Conservation (phyloP, 768 basidiomycete species). For the Boletus vinaceobasis region DNA sequence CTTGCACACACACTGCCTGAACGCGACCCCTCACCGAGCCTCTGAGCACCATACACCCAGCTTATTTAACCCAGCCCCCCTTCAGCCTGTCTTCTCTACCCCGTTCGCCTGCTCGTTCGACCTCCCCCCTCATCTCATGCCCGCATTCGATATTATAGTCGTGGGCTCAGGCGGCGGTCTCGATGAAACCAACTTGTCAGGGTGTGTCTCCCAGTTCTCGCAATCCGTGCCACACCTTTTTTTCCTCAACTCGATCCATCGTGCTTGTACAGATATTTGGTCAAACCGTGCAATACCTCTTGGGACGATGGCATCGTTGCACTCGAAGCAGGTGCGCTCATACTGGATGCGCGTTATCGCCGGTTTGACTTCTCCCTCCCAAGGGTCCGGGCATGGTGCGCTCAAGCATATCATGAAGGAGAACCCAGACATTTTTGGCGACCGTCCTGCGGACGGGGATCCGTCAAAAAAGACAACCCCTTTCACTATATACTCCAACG, state of each 20-base stretch:
- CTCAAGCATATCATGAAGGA: conserved; percentile 55
- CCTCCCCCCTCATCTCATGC: conserved; percentile 29
- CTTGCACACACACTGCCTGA: conserved; percentile 9
- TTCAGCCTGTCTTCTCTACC: too few species aligned
- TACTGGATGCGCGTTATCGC: not conserved
- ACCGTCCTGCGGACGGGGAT: conserved; percentile 9
- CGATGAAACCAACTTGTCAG: conserved; percentile 83
- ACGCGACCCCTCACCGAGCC: not conserved
- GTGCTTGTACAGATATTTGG: conserved; percentile 61
- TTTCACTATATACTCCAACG: conserved; percentile 28
- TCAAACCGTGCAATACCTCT: conserved; percentile 61
- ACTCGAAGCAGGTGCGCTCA: conserved; percentile 76
- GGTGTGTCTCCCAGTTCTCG: conserved; percentile 45
- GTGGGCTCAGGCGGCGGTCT: conserved; percentile 89
- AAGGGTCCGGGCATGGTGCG: conserved; percentile 86
- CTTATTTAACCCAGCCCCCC: not conserved
- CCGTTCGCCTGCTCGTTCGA: not conserved
- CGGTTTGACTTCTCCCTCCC: not conserved
- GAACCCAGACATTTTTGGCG: conserved; percentile 54
- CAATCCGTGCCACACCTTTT: not conserved
- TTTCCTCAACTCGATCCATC: conserved; percentile 7
- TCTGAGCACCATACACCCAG: not conserved
- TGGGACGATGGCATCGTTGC: conserved; percentile 86
- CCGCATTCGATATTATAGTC: conserved; percentile 68
- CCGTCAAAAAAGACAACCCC: conserved; percentile 19